Evolutionary conservation across 192 early-diverging fungal species (phyloP).

Genomic region (Coemansia sp.): DNA sequence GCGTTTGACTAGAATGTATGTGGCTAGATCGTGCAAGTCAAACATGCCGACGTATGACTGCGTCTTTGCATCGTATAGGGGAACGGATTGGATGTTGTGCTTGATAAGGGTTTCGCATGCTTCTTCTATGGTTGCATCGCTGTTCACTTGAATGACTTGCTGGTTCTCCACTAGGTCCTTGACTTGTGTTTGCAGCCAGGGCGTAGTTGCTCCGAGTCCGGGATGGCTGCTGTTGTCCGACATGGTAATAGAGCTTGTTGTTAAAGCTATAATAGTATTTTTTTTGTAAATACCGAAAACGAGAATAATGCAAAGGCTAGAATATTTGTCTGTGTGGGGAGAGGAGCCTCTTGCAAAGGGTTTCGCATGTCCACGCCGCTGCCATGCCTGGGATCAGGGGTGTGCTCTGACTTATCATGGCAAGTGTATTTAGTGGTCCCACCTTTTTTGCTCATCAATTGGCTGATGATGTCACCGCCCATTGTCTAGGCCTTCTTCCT

Average conservation of each 20-base stretch:
- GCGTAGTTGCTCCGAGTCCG: constrained; percentile 38
- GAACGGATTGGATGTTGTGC: constrained; percentile 74
- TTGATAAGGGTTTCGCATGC: constrained; percentile 69
- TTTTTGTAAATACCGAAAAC: background rate
- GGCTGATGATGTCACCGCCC: background rate
- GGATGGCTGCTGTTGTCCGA: constrained; percentile 5
- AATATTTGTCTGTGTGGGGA: no score
- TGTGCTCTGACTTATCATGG: no score
- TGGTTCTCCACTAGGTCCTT: constrained; percentile 58
- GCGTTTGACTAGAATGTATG: constrained; percentile 62
- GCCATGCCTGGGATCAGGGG: no score
- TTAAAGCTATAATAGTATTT: background rate
- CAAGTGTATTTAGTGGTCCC: no score
- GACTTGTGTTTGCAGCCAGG: constrained; percentile 66
- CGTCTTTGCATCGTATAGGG: constrained; percentile 62
- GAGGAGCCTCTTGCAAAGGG: no score
- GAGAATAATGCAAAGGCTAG: background rate
- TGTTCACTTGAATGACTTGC: constrained; percentile 61
- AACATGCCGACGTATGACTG: constrained; percentile 78
- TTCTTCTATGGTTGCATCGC: constrained; percentile 58
- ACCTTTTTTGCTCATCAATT: background rate
- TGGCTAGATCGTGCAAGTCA: constrained; percentile 77
- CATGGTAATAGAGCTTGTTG: background rate
- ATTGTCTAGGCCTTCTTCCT: no score
- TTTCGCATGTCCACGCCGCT: no score